Conservation (phyloP, 2,329 filamentous ascomycete species). For the Sclerotinia borealis region DNA sequence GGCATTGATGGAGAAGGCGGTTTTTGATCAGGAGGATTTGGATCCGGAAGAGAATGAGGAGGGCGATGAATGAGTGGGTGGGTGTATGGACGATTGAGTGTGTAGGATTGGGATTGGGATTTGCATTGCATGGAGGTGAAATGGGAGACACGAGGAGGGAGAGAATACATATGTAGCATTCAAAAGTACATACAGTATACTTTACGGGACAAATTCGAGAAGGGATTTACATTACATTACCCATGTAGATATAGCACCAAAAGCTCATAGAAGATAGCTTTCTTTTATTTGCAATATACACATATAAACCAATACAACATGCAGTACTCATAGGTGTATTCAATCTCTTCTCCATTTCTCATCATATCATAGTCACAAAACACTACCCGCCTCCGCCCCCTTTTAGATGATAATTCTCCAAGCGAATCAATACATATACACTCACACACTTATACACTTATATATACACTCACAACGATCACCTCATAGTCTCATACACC, state of each 20-base stretch:
- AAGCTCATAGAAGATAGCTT: background rate
- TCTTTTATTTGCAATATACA: background rate
- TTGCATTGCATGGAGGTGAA: too few relatives aligned
- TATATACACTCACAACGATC: too few relatives aligned
- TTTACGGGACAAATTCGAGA: background rate
- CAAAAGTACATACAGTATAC: too few relatives aligned
- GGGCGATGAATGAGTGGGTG: conserved; percentile 4
- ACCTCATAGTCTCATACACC: too few relatives aligned
- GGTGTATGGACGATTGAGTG: background rate
- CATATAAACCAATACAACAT: background rate
- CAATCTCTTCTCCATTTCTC: too few relatives aligned
- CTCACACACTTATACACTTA: too few relatives aligned
- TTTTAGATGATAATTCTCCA: too few relatives aligned
- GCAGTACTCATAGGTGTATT: too few relatives aligned
- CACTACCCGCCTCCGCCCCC: too few relatives aligned
- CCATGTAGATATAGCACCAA: background rate
- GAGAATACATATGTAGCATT: background rate
- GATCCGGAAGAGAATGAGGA: conserved; percentile 40
- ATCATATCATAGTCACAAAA: too few relatives aligned
- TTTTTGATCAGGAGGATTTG: conserved; percentile 64
- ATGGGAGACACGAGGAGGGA: background rate
- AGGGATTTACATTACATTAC: background rate
- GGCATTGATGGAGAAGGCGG: conserved; percentile 80
- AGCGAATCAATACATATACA: too few relatives aligned
- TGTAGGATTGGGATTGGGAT: background rate